These are phyloP conservation scores for Plasmodium malariae DNA, from an alignment of 169 alveolate genomes.

Conservation along the genomic window DNA sequence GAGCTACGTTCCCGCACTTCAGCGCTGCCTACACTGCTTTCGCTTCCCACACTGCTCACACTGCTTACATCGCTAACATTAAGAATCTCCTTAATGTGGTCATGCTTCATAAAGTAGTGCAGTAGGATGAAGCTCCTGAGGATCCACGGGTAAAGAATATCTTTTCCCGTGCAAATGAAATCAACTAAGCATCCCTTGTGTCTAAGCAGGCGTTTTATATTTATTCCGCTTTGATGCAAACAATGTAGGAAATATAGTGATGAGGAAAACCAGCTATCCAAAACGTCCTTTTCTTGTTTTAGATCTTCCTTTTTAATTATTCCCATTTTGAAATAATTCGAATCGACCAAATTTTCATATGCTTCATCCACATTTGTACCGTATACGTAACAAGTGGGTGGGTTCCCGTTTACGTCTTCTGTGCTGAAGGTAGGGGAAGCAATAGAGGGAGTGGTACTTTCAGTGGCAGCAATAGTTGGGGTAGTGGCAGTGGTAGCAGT, in stretches of 20 bases:
- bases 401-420: too few relatives aligned
- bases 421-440: too few relatives aligned
- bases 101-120: slow-evolving; percentile 7
- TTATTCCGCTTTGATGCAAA: slow-evolving; percentile 1
- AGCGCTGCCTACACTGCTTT: too few relatives aligned
- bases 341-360: slow-evolving; percentile 7
- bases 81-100: neutral
- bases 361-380: slow-evolving; percentile 40
- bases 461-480: too few relatives aligned
- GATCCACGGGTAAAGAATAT: slow-evolving; percentile 49
- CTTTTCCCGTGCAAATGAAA: slow-evolving; percentile 56
- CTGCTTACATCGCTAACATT: neutral
- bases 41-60: neutral
- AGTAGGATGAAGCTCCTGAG: slow-evolving; percentile 35
- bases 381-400: slow-evolving; percentile 12
- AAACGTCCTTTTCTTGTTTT: slow-evolving; percentile 25
- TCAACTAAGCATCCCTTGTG: slow-evolving; percentile 17
- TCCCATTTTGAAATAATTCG: slow-evolving; percentile 1
- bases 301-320: slow-evolving; percentile 20
- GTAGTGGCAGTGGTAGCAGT: too few relatives aligned
- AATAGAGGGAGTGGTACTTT: too few relatives aligned
- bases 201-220: neutral
- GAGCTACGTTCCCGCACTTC: too few relatives aligned
- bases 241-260: slow-evolving; percentile 37
- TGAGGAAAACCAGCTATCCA: slow-evolving; percentile 68